Base-by-base conservation (phyloP, 1,139 yeast species). In the Kodamaea anthophila region DNA sequence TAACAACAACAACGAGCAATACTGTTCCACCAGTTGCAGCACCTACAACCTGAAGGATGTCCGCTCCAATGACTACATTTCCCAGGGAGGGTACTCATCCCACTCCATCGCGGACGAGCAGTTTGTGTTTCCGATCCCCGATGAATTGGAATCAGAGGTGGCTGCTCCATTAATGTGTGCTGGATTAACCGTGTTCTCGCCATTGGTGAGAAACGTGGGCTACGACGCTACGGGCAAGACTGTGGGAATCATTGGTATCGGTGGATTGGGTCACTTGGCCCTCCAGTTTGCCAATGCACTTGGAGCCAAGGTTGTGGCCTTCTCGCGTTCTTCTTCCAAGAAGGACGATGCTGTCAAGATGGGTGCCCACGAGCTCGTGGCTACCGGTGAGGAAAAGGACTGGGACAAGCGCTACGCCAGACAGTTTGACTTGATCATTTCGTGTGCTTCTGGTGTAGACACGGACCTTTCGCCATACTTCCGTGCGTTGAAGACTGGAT, bases 81-180 rank as follows among this genome's bases (percentile, higher is more conserved):
- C 67, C 11, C 74, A 73, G 41, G 85, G 85, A 43, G 84, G 85
- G 5, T 76, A 74, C 50, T 56, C 84, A 5, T 67, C 76, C 27
- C 74, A 71, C 49, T 55, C 72, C 26, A 64, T 77, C 35, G 76
- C 70, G 27, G 59, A 69, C 45, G 74, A 73, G 43, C 58, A 62
- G 34, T 73, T 70, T 44, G 74, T 61, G 6, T 68, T 76, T 53
- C 65, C 67, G 15, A 69, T 77, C 34, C 85, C 85, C 13, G 77
- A 74, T 10, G 51, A 36, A 10, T 48, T 75, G 38, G 53, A 58
- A 15, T 51, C 67, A 14, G 61, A 56, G 31, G 51, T 56, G 29
- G 83, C 76, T 22, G 82, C 82, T 11, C 83, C 84, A 16, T 61
- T 78, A 47, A 55, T 77, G 60, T 78, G 85, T 58, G 84, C 77